Evolutionary conservation across 2,329 filamentous ascomycete species (phyloP), one percentile per base, ranked within the genome.

Genomic region (Botrytis aclada): DNA sequence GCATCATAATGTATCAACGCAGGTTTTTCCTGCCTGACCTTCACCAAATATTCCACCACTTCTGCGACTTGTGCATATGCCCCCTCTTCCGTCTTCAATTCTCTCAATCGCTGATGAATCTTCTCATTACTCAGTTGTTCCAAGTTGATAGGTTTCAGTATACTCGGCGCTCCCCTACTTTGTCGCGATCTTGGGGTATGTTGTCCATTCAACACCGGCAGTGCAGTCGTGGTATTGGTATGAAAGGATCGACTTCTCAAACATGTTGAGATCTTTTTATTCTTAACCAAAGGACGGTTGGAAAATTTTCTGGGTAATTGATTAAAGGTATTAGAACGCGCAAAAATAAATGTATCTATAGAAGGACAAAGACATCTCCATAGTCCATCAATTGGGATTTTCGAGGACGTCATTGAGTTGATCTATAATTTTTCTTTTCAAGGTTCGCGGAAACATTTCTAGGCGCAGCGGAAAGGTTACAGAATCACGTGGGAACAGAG

Each of bases 1-100:
- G 91, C 89, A 77, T 93, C 90, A 81, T 96, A 98, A 69, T 94
- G 83, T 70, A 86, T 83, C 4, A 85, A 78, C 77, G 87, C 88
- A 4, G 89, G 88, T 69, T 81, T 80, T 77, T 90, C 86, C 2
- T 83, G 81, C 25, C 89, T 84, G n/a, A 85, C 82, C 60, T 81
- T 82, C 20, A 94, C 81, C 43, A 95, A 83, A 73, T 89, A 86
- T 64, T 86, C 84, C 22, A 91, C 87, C 12, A 92, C 75, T 1
- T 81, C 80, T 3, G 83, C 79, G 18, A 85, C 82, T 45, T 82
- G 77, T 20, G 78, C 66, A 71, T 83, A 84, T 14, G 82, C 78
- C 0, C 81, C 83, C 64, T 82, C 78, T n/a, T 78, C 76, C 6
- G 81, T 79, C 69, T 82, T 79, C 3, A 84, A 75, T 58, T 81